phyloP scores from a whole-genome alignment of 73 alveolate species.

The Paraurostyla sp. region DNA sequence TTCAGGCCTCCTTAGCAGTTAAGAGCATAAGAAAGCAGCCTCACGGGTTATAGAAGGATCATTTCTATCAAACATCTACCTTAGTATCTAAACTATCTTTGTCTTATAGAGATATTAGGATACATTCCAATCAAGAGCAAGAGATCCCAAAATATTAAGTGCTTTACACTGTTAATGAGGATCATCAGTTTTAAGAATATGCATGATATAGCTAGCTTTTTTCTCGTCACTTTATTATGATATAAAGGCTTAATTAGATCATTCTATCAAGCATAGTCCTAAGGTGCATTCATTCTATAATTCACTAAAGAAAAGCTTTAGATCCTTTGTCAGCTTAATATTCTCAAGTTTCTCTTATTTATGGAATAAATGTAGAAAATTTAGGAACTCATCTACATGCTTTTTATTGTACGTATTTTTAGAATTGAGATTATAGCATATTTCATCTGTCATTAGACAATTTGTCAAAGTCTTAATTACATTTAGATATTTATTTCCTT shows the following conservation, averaged over 20 bases:
- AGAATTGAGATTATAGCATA: background rate
- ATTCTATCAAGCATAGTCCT: slow-evolving; percentile 52
- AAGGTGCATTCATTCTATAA: slow-evolving; percentile 46
- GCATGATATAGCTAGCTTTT: slow-evolving; percentile 33
- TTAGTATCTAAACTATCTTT: background rate
- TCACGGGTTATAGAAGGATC: slow-evolving; percentile 56
- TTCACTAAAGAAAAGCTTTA: slow-evolving; percentile 4
- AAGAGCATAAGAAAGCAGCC: background rate
- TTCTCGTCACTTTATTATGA: slow-evolving; percentile 45
- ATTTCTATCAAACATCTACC: slow-evolving; percentile 6
- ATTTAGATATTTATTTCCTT: background rate
- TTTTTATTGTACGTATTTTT: slow-evolving; percentile 2
- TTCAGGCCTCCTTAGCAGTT: slow-evolving; percentile 30
- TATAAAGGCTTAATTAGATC: background rate
- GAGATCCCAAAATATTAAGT: slow-evolving; percentile 18
- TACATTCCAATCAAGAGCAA: slow-evolving; percentile 49
- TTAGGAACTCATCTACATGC: slow-evolving; percentile 28
- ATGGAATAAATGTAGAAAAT: slow-evolving; percentile 18
- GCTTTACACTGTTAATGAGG: slow-evolving; percentile 44
- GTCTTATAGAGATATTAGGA: slow-evolving; percentile 44
- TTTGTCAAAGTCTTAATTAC: slow-evolving; percentile 32
- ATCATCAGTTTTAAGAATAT: slow-evolving; percentile 36
- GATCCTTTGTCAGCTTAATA: background rate
- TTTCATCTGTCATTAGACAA: slow-evolving; percentile 49
- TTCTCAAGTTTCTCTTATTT: background rate